Percentiles rank a stretch among this genome's conserved stretches.
phyloP scores from a whole-genome alignment of 75 land plant species.

The Cunninghamia lanceolata region DNA sequence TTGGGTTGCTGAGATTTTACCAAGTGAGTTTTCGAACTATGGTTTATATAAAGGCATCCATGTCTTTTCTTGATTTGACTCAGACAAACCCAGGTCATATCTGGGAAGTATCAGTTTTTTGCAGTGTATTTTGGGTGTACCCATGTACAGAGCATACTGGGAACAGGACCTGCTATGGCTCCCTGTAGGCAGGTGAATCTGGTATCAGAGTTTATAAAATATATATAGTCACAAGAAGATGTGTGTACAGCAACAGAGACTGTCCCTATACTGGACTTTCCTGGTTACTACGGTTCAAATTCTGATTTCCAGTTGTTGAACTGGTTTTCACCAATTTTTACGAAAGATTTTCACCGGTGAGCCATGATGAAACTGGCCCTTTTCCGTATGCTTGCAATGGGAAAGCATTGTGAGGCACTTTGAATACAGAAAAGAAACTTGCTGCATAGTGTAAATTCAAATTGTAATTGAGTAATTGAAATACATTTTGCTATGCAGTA shows the following conservation, averaged over 20 bases:
- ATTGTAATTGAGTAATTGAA: neutral
- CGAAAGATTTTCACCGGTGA: neutral
- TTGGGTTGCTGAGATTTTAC: too few species aligned
- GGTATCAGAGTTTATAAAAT: too few species aligned
- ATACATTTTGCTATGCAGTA: neutral
- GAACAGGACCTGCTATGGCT: too few species aligned
- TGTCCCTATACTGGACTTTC: neutral
- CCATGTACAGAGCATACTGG: too few species aligned
- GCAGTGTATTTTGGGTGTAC: too few species aligned
- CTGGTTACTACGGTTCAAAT: neutral
- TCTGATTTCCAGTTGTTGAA: neutral
- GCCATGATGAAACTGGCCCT: neutral
- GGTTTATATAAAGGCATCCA: too few species aligned
- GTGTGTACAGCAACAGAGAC: neutral
- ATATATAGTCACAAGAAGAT: neutral
- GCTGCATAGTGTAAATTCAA: neutral
- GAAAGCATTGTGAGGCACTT: neutral
- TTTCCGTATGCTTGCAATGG: neutral
- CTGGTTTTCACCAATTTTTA: neutral
- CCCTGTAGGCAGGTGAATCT: too few species aligned
- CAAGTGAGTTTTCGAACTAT: too few species aligned
- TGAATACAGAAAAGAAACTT: neutral
- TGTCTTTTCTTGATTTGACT: too few species aligned
- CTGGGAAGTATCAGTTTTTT: too few species aligned
- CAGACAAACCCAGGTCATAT: too few species aligned